Conservation (phyloP, 129 eudicot species). For the Chrysanthemum seticuspe region DNA sequence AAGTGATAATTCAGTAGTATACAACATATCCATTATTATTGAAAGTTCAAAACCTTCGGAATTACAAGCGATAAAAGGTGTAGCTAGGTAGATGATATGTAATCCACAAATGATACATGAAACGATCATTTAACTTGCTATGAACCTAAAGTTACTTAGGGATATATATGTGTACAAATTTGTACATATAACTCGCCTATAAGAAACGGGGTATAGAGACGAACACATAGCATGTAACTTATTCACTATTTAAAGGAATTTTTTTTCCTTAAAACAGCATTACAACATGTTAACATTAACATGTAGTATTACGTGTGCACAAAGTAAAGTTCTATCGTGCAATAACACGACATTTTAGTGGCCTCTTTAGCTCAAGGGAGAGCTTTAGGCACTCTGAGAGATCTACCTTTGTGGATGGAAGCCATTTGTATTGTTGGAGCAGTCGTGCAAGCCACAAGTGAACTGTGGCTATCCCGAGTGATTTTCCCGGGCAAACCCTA, state of each 20-base stretch:
- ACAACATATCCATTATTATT: too few relatives aligned
- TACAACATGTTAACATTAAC: not conserved
- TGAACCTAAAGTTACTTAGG: constrained; percentile 20
- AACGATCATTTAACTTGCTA: constrained; percentile 6
- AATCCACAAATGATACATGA: not conserved
- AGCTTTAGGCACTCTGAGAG: constrained; percentile 75
- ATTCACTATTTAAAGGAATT: constrained; percentile 20
- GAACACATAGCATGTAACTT: constrained; percentile 4
- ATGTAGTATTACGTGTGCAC: not conserved
- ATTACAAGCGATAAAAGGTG: not conserved
- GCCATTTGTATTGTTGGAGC: constrained; percentile 65
- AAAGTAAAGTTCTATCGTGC: constrained; percentile 14
- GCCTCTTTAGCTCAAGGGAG: constrained; percentile 77
- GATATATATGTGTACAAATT: not conserved
- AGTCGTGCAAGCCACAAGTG: constrained; percentile 73
- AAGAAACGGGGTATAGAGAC: not conserved
- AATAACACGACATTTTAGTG: constrained; percentile 46
- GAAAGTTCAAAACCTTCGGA: too few relatives aligned
- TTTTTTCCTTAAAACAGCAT: not conserved
- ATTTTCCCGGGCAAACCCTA: constrained; percentile 80
- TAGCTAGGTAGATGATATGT: not conserved
- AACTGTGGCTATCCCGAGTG: constrained; percentile 65
- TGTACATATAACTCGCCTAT: not conserved
- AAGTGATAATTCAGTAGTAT: not conserved
- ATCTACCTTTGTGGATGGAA: constrained; percentile 49